Conservation (phyloP, 441 rosid species). For the Viola pubescens region DNA sequence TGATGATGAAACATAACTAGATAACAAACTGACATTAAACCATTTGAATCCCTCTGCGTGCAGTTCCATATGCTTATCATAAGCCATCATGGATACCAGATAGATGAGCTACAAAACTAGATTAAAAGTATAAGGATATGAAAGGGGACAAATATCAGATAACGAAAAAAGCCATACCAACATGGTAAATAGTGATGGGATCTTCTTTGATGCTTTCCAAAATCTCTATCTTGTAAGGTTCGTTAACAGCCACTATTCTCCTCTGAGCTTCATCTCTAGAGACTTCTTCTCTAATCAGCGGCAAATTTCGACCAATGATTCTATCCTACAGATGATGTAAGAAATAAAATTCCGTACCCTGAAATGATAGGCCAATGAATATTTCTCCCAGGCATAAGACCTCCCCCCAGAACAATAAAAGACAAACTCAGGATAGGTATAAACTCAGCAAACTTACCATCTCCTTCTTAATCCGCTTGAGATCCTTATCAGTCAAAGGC, state of each 20-base stretch:
- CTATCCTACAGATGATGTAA: conserved; percentile 68
- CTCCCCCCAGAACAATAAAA: conserved; percentile 3
- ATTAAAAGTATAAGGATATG: background rate
- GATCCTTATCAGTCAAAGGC: conserved; percentile 77
- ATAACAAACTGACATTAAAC: background rate
- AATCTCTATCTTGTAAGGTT: conserved; percentile 92
- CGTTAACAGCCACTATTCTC: conserved; percentile 67
- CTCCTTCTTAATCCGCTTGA: conserved; percentile 88
- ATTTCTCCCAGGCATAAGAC: conserved; percentile 18
- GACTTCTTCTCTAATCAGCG: conserved; percentile 77
- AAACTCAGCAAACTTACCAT: conserved; percentile 56
- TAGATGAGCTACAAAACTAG: background rate
- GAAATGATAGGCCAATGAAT: conserved; percentile 33
- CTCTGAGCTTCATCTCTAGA: conserved; percentile 73
- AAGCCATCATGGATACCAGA: background rate
- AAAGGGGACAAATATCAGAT: background rate
- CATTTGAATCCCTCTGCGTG: background rate
- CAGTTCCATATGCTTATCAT: background rate
- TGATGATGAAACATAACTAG: background rate
- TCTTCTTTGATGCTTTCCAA: conserved; percentile 76
- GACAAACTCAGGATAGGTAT: background rate
- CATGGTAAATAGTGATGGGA: conserved; percentile 79
- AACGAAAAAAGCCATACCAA: conserved; percentile 37
- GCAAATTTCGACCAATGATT: conserved; percentile 72
- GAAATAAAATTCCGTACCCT: conserved; percentile 37